Conservation (phyloP, 306 rosid species). For the Glycine soja region DNA sequence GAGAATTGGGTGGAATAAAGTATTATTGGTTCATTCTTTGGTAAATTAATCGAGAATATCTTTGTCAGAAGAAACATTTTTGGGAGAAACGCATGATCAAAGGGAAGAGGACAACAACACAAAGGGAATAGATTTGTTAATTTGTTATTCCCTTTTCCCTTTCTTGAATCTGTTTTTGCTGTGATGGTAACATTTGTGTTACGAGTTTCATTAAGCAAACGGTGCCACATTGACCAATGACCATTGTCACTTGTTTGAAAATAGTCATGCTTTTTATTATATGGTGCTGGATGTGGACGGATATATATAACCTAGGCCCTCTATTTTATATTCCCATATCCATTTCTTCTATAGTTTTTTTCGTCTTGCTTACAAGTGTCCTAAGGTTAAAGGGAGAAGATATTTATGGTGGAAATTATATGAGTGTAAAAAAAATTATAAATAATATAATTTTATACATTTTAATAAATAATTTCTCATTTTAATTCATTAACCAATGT, state of each 20-base stretch:
- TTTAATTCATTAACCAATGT: no score
- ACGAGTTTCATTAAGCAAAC: constrained; percentile 33
- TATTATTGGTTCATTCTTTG: constrained; percentile 42
- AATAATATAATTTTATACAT: no score
- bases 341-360: neutral
- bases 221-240: constrained; percentile 25
- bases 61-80: constrained; percentile 43
- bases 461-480: no score
- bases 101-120: constrained; percentile 35
- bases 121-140: constrained; percentile 39
- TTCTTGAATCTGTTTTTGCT: constrained; percentile 43
- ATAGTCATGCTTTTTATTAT: neutral
- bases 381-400: no score
- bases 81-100: neutral
- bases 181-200: constrained; percentile 44
- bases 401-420: no score
- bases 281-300: constrained; percentile 13
- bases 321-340: neutral
- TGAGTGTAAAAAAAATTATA: no score
- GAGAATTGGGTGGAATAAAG: constrained; percentile 2
- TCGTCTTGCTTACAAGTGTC: no score
- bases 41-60: constrained; percentile 44
- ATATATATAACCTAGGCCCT: neutral
- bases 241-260: neutral
- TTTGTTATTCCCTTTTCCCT: constrained; percentile 35